Evolutionary conservation across 768 basidiomycete species (phyloP).

Genomic region (Russula sp.): DNA sequence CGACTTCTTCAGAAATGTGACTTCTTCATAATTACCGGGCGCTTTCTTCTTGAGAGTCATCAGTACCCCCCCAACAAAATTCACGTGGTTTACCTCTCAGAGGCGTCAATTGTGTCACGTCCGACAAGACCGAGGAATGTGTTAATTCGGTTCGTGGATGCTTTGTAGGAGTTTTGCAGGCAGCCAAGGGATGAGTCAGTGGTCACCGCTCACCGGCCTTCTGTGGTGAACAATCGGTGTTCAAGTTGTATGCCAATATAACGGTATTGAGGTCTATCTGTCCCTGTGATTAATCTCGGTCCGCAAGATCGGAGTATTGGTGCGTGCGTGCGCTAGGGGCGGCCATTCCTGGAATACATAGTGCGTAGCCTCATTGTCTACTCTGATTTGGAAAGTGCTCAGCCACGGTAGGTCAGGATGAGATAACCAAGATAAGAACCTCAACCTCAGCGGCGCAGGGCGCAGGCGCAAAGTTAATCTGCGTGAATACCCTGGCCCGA

Average conservation of each 20-base stretch:
- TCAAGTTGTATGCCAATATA: background rate
- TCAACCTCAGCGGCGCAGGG: background rate
- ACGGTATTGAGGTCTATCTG: background rate
- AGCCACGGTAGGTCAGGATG: conserved; percentile 6
- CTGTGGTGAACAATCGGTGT: background rate
- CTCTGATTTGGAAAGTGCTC: conserved; percentile 20
- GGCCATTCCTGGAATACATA: conserved; percentile 1
- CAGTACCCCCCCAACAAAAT: background rate
- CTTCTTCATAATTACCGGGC: background rate
- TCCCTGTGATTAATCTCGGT: background rate
- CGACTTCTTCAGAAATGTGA: background rate
- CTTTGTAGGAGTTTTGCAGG: no score
- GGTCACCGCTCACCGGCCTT: background rate
- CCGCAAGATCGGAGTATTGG: background rate
- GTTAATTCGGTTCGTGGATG: background rate
- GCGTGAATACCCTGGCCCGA: background rate
- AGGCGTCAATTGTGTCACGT: background rate
- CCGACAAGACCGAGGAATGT: background rate
- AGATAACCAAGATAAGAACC: conserved; percentile 19
- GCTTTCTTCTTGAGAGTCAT: background rate
- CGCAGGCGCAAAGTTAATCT: conserved; percentile 3
- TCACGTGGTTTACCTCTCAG: background rate
- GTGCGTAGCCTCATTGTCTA: conserved; percentile 13
- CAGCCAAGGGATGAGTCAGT: background rate
- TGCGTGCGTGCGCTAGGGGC: background rate